phyloP scores from a whole-genome alignment of 2,329 filamentous ascomycete species.

The Balansia obtecta region DNA sequence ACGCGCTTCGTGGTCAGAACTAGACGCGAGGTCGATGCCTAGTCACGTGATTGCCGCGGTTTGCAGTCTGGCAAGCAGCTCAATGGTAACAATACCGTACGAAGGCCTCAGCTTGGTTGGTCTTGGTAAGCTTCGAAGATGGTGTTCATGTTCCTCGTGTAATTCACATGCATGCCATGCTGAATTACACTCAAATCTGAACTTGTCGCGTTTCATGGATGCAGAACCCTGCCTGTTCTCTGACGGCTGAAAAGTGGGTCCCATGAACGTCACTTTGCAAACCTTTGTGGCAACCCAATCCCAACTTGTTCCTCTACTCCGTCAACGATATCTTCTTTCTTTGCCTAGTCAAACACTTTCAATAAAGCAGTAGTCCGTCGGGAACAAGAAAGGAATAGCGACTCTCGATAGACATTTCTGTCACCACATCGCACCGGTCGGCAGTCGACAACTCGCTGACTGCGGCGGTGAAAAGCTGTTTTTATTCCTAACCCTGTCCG shows the following conservation, averaged over 20 bases:
- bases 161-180: no score
- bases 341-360: neutral
- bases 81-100: no score
- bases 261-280: slow-evolving; percentile 11
- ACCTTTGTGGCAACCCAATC: neutral
- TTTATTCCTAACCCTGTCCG: neutral
- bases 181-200: no score
- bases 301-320: neutral
- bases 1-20: slow-evolving; percentile 5
- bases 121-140: neutral
- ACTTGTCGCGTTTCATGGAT: no score
- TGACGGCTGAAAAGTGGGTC: slow-evolving; percentile 1
- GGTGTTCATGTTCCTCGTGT: no score
- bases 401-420: neutral
- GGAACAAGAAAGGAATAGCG: neutral
- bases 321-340: neutral
- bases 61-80: neutral
- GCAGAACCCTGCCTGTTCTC: neutral
- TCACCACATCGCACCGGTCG: neutral
- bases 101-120: no score
- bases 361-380: neutral
- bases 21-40: slow-evolving; percentile 19
- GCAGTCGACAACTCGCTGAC: neutral
- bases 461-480: neutral
- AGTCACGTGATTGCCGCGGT: slow-evolving; percentile 14